Evolutionary conservation across 805 yeast genomes (phyloP), one percentile per base, ranked within the genome.

Genomic region (Saccharomycopsis schoenii): DNA sequence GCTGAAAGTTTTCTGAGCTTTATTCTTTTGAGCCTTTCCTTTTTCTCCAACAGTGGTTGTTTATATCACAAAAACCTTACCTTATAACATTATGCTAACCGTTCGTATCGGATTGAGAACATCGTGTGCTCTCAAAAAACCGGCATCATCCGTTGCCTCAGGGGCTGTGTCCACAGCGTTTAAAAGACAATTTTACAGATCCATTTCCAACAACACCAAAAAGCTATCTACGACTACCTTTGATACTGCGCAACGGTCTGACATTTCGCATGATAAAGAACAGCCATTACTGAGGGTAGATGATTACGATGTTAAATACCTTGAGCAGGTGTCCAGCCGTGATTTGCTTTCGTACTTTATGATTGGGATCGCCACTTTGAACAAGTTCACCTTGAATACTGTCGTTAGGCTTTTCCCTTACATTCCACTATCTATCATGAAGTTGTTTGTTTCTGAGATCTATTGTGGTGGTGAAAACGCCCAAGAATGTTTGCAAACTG

Each of bases 401-500:
- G 85, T 84, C 57, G 84, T 86, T 67, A 83, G 80, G 66, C 52
- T 81, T 6, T 88, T 88, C 74, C 96, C 96, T 2, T 83, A 79
- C 65, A 81, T 86, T 12, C 98, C 98, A 21, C 76, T 86, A 66
- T 77, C 82, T 64, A 59, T 90, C 51, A 80, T 92, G 64, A 88
- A 84, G 73, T 73, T 82, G 50, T 77, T 90, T 64, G 89, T 92
- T 17, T 91, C 88, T 71, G 86, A 86, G 62, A 79, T 89, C 63
- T 92, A 93, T 74, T 87, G 96, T 70, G 98, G 98, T 47, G 98
- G 98, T 61, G 93, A 88, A 67, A 83, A 81, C 62, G 79, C 86
- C 60, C 72, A 73, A 11, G 88, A 91, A 65, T 94, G 92, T 14
- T 76, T 82, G 59, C 71, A 76, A 60, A 87, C 96, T 3, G 96